phyloP scores from a whole-genome alignment of 345 rosid genomes.

The Populus alba region DNA sequence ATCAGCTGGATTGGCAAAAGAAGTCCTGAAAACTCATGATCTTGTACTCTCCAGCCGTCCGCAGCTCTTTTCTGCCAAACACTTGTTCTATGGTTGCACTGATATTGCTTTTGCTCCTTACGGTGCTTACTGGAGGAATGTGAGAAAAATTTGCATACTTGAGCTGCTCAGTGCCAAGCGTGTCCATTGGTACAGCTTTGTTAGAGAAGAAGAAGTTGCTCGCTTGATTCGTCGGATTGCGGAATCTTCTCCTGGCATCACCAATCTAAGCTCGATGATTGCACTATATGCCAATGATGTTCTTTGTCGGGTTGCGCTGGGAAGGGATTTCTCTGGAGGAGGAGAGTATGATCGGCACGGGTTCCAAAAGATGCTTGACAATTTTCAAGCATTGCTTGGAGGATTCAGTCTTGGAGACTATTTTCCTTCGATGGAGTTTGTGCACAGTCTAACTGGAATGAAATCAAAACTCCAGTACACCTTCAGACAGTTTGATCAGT shows the following conservation, averaged over 20 bases:
- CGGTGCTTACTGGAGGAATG: conserved; percentile 26
- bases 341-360: conserved; percentile 38
- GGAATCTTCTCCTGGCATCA: conserved; percentile 11
- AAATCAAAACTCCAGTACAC: conserved; percentile 17
- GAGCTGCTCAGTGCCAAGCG: conserved; percentile 21
- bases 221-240: conserved; percentile 7
- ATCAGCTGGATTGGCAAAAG: conserved; percentile 12
- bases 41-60: conserved; percentile 21
- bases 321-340: conserved; percentile 14
- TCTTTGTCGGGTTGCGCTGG: conserved; percentile 21
- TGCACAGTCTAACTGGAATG: conserved; percentile 23
- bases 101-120: conserved; percentile 22
- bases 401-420: conserved; percentile 28
- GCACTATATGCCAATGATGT: conserved; percentile 19
- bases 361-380: conserved; percentile 49
- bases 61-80: conserved; percentile 19
- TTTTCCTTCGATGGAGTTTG: conserved; percentile 25
- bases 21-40: conserved; percentile 28
- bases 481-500: conserved; percentile 14
- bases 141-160: conserved; percentile 25
- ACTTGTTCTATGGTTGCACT: conserved; percentile 19
- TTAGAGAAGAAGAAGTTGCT: conserved; percentile 24
- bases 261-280: conserved; percentile 22
- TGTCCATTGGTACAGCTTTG: conserved; percentile 11
- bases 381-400: conserved; percentile 28